A percentile compares a stretch with the other conserved stretches of the same genome.
These are phyloP conservation scores for Ceratocystis smalleyi DNA, from an alignment of 2,329 filamentous ascomycete species.

Conservation along the genomic window DNA sequence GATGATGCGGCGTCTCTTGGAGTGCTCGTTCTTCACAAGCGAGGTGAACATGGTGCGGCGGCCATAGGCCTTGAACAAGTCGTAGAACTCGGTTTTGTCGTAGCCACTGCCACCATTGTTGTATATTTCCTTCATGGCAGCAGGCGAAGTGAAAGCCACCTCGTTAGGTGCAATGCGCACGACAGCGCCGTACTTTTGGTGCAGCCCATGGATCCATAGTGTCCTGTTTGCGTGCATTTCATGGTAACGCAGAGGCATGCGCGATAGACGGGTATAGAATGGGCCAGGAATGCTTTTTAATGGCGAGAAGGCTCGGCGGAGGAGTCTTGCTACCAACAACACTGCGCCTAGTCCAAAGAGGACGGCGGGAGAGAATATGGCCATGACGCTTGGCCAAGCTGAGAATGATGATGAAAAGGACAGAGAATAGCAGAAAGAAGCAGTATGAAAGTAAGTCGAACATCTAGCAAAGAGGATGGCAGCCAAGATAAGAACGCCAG, in stretches of 20 bases:
- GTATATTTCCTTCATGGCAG: conserved; percentile 48
- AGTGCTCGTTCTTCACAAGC: conserved; percentile 44
- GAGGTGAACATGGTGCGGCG: conserved; percentile 47
- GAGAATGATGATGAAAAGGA: background rate
- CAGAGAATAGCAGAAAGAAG: background rate
- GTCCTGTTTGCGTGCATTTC: conserved; percentile 41
- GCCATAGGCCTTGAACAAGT: conserved; percentile 43
- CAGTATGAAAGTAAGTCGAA: background rate
- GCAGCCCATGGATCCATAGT: conserved; percentile 40
- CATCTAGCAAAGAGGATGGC: background rate
- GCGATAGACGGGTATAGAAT: conserved; percentile 33
- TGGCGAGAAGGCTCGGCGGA: conserved; percentile 24
- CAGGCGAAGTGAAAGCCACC: conserved; percentile 40
- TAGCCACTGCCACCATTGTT: conserved; percentile 45
- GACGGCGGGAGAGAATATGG: conserved; percentile 22
- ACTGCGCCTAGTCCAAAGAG: conserved; percentile 20
- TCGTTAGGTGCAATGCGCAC: conserved; percentile 44
- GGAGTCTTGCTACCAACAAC: conserved; percentile 20
- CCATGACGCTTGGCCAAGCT: background rate
- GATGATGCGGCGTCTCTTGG: conserved; percentile 44
- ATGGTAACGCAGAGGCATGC: conserved; percentile 37
- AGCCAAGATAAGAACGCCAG: background rate
- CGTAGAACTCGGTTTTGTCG: conserved; percentile 50
- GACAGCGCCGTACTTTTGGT: conserved; percentile 39
- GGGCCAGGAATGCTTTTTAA: conserved; percentile 34